These are phyloP conservation scores for Ramaria sp. DNA, from an alignment of 768 basidiomycete species.

Conservation along the genomic window DNA sequence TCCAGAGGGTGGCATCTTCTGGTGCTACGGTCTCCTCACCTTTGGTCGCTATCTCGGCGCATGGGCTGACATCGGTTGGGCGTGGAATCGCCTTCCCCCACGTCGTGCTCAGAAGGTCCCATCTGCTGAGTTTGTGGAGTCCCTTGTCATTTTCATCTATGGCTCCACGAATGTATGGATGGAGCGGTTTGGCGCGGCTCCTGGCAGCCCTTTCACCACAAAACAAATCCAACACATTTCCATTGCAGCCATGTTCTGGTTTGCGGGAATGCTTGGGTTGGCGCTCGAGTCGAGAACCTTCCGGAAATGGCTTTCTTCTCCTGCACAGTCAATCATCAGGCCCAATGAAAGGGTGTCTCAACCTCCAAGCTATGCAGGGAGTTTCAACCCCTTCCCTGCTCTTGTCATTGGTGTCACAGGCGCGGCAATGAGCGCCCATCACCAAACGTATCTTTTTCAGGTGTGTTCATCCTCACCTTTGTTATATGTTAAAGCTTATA, in stretches of 20 bases:
- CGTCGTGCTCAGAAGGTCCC: constrained; percentile 26
- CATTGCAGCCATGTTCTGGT: constrained; percentile 96
- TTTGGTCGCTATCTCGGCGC: constrained; percentile 95
- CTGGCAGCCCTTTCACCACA: constrained; percentile 78
- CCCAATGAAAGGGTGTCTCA: constrained; percentile 41
- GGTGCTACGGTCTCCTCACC: constrained; percentile 78
- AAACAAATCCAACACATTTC: constrained; percentile 92
- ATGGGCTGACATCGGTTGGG: constrained; percentile 83
- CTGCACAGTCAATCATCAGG: constrained; percentile 24
- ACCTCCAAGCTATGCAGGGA: constrained; percentile 61
- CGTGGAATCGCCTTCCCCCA: constrained; percentile 72
- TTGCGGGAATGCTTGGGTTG: constrained; percentile 83
- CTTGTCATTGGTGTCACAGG: constrained; percentile 91
- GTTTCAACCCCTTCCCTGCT: constrained; percentile 90
- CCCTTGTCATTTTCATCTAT: constrained; percentile 74
- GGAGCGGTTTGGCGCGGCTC: constrained; percentile 81
- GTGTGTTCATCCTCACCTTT: constrained; percentile 20
- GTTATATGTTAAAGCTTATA: not conserved
- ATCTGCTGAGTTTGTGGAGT: constrained; percentile 73
- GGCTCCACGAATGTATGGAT: constrained; percentile 93
- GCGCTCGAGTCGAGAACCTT: constrained; percentile 72
- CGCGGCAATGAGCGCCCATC: constrained; percentile 86
- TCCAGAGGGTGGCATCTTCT: constrained; percentile 87
- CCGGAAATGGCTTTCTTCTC: constrained; percentile 61
- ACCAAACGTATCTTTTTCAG: constrained; percentile 86